These are phyloP conservation scores for Termitomyces sp. DNA, from an alignment of 768 basidiomycete species.

Conservation along the genomic window DNA sequence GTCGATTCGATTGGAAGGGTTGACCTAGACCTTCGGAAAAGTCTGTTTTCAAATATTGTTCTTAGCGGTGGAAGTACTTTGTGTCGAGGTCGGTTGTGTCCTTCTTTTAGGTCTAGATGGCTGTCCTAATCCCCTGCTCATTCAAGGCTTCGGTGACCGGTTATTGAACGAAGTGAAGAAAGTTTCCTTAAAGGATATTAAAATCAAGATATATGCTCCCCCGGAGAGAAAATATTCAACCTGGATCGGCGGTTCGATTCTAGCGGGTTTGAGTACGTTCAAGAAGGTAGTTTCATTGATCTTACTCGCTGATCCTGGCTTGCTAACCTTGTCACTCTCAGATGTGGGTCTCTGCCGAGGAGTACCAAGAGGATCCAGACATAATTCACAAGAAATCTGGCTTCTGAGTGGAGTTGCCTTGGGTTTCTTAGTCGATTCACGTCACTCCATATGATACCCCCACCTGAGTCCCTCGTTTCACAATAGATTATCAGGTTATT, in stretches of 20 bases:
- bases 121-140: slow-evolving; percentile 5
- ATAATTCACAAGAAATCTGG: slow-evolving; percentile 96
- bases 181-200: slow-evolving; percentile 90
- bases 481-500: not conserved
- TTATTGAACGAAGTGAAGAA: slow-evolving; percentile 96
- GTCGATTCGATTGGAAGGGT: slow-evolving; percentile 98
- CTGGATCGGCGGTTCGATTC: slow-evolving; percentile 95
- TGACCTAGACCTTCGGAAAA: slow-evolving; percentile 94
- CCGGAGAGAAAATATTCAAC: slow-evolving; percentile 99
- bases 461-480: slow-evolving; percentile 13
- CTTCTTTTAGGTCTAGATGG: not conserved
- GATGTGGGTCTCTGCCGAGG: slow-evolving; percentile 99
- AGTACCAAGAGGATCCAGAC: slow-evolving; percentile 98
- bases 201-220: slow-evolving; percentile 98
- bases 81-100: slow-evolving; percentile 65
- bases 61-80: slow-evolving; percentile 95
- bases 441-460: slow-evolving; percentile 24
- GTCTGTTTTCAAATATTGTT: slow-evolving; percentile 93
- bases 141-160: slow-evolving; percentile 86
- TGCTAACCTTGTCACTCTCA: slow-evolving; percentile 24
- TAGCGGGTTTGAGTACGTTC: slow-evolving; percentile 94
- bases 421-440: slow-evolving; percentile 12
- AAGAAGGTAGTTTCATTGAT: slow-evolving; percentile 77
- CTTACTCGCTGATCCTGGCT: slow-evolving; percentile 6
- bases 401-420: slow-evolving; percentile 42